Evolutionary conservation across 257 asterid genomes (phyloP).

Genomic region (Solanum clarkiae): DNA sequence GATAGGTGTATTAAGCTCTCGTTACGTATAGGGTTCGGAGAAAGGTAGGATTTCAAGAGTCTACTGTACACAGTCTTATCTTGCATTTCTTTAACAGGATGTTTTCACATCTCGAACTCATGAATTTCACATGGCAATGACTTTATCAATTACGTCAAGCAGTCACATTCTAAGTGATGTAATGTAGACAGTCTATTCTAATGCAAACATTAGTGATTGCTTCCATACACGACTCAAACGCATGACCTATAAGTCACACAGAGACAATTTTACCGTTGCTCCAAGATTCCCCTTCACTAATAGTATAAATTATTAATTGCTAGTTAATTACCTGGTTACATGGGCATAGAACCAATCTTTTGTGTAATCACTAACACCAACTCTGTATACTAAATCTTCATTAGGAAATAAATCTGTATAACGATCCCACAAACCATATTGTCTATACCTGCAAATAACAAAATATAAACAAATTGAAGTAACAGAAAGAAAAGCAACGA

Average conservation of each 20-base stretch:
- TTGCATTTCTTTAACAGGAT: background rate
- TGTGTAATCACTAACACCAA: conserved; percentile 33
- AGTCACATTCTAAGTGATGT: too few relatives aligned
- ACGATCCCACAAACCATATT: conserved; percentile 49
- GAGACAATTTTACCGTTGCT: too few relatives aligned
- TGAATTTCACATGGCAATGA: background rate
- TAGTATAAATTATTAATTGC: background rate
- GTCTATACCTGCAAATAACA: conserved; percentile 26
- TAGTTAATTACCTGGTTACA: conserved; percentile 24
- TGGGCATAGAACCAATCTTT: conserved; percentile 63
- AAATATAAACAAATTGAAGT: background rate
- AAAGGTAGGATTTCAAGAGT: background rate
- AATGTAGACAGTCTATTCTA: too few relatives aligned
- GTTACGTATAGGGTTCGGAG: background rate
- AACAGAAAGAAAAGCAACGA: too few relatives aligned
- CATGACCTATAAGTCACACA: too few relatives aligned
- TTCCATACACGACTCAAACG: too few relatives aligned
- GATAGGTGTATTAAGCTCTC: background rate
- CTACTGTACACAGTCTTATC: rapidly evolving
- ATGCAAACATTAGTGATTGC: too few relatives aligned
- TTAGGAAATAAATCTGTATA: conserved; percentile 28
- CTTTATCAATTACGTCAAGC: background rate
- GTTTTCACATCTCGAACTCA: background rate
- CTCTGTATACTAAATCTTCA: conserved; percentile 19
- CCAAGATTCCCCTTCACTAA: too few relatives aligned